These are phyloP conservation scores for Erigeron philadelphicus DNA, from an alignment of 140 eudicot genomes.

Conservation along the genomic window DNA sequence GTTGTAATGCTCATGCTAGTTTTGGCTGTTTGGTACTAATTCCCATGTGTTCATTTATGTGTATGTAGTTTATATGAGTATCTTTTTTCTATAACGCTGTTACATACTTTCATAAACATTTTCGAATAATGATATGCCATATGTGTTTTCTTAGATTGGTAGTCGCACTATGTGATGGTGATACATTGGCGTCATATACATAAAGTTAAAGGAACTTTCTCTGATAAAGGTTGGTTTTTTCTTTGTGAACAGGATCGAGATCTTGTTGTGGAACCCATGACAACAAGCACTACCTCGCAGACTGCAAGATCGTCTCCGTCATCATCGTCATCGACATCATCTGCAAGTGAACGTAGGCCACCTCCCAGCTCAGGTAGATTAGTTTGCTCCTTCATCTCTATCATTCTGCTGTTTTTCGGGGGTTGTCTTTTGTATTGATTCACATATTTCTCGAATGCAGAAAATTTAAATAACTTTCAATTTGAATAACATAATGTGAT, in stretches of 20 bases:
- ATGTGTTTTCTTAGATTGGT: slow-evolving; percentile 8
- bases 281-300: slow-evolving; percentile 54
- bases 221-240: slow-evolving; percentile 15
- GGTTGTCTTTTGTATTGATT: not conserved
- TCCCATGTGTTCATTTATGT: too few species aligned
- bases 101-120: not conserved
- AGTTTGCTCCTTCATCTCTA: not conserved
- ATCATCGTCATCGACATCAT: slow-evolving; percentile 47
- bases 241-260: slow-evolving; percentile 64
- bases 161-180: not conserved
- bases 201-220: not conserved
- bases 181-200: not conserved
- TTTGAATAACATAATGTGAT: not conserved
- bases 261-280: slow-evolving; percentile 79
- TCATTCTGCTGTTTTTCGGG: not conserved
- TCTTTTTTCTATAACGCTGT: not conserved
- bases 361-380: slow-evolving; percentile 52
- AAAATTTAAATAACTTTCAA: not conserved
- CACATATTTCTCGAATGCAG: not conserved
- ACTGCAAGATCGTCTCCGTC: slow-evolving; percentile 52
- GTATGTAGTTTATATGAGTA: too few species aligned
- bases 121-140: not conserved
- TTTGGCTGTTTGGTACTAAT: not conserved
- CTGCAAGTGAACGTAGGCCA: slow-evolving; percentile 51
- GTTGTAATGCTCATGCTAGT: not conserved